phyloP scores from a whole-genome alignment of 371 early-diverging fungal species.

The Mortierella sp. region DNA sequence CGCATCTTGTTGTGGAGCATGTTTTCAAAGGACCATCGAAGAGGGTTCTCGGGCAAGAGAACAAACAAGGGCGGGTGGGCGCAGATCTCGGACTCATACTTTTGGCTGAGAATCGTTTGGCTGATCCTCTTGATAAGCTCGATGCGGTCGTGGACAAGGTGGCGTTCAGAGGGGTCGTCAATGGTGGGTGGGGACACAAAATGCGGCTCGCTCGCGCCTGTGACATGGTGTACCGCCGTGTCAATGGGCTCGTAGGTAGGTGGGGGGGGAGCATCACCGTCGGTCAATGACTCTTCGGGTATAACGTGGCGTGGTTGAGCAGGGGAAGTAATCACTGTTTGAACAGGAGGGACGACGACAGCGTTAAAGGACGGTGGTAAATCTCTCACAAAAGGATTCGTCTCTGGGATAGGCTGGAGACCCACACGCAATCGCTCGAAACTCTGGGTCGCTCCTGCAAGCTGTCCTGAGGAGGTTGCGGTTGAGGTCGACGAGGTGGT shows the following conservation, averaged over 20 bases:
- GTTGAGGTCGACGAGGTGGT: neutral
- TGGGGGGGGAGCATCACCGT: conserved; percentile 12
- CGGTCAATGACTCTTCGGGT: conserved; percentile 18
- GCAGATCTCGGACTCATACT: conserved; percentile 36
- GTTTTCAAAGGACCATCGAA: conserved; percentile 36
- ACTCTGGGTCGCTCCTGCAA: conserved; percentile 27
- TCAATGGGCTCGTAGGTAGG: conserved; percentile 32
- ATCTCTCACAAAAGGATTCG: conserved; percentile 7
- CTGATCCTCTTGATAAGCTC: conserved; percentile 30
- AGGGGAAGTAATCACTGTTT: neutral
- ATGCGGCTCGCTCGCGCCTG: neutral
- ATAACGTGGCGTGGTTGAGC: neutral
- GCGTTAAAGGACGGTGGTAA: conserved; percentile 17
- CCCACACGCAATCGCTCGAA: conserved; percentile 17
- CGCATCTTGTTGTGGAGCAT: conserved; percentile 53
- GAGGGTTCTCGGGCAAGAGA: conserved; percentile 38
- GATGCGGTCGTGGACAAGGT: conserved; percentile 27
- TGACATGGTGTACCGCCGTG: neutral
- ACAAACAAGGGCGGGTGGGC: conserved; percentile 48
- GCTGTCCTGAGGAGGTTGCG: neutral
- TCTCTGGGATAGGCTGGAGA: conserved; percentile 14
- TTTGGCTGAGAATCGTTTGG: conserved; percentile 31
- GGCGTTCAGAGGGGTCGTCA: conserved; percentile 31
- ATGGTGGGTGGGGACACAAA: neutral
- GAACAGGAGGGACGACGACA: neutral